Base-by-base conservation (phyloP, 352 stramenopile genomes). In the Globisporangium okanoganense region DNA sequence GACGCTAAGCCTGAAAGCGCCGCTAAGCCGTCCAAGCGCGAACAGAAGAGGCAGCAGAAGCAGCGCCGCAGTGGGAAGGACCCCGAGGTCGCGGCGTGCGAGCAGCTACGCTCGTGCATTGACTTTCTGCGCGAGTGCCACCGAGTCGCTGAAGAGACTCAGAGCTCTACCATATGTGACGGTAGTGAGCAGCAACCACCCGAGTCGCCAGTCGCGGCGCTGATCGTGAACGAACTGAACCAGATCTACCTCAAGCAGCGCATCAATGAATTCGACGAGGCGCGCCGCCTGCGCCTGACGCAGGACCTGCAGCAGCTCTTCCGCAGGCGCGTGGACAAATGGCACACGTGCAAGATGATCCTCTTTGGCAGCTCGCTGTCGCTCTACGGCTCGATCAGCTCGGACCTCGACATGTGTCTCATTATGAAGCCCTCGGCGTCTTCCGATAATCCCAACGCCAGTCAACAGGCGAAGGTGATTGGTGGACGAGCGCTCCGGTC, bases 361-460 rank as follows among this genome's bases (percentile, higher is more conserved):
- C 71, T 89, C 5, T 95, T 90, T 49, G 85, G 85, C 52, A 95
- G 85, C 35, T 95, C 85, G 1, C 54, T 91, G 54, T 92, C 83
- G 44, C 83, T 75, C 49, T 93, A 82, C 41, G 85, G 85, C 29
- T 88, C 85, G 13, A 77, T 73, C 33, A 71, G 58, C 25, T 95
- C 82, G 40, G 85, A 95, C 62, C 55, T 93, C 20, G 85, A 95
- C 63, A 75, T 95, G 70, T 90, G 83, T 59, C 65, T 92, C 10
- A 68, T 87, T 20, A 54, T 73, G 1, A 56, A 64, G 10, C 62
- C 73, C 6, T 45, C 40, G 18, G 12, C 40, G 2, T 45, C 40
- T 22, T 20, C 43, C 5, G 18, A n/a, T 3, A n/a, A 18, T 13
- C 43, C 18, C 2, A 43, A n/a, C n/a, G 13, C 6, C 9, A 50